Evolutionary conservation across 1,284 basidiomycete species (phyloP), one percentile per base, ranked within the genome.

Genomic region (Ceraceosorus guamensis): DNA sequence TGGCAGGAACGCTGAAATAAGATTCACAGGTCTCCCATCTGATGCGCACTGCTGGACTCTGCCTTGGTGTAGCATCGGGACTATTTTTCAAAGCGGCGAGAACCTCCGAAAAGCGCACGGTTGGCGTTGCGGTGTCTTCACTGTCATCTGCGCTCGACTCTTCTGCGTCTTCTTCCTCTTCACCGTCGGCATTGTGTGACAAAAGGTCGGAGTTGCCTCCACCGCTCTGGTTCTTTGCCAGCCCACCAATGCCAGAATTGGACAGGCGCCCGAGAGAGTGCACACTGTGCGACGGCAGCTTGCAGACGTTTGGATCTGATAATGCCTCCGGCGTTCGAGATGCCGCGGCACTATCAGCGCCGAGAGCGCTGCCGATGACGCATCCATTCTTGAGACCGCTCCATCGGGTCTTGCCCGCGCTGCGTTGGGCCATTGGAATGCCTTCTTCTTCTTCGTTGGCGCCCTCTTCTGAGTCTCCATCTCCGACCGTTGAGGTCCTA

Each of bases 21-120:
- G 41, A 44, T 18, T 33, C 49, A 7, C 58, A 50, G 48, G 58
- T 62, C 8, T 63, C 44, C 31, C 53, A 65, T 10, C 56, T 34
- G 14, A 6, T 57, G 50, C 24, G 53, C 31, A 70, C 49, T n/a
- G 62, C 64, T 1, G 67, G 67, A 53, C 67, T 70, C 6, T 65
- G 66, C 63, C 61, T 66, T 8, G 67, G 67, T 2, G 67, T 70
- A 11, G 66, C 67, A 46, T 70, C 61, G 43, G 67, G 67, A 37
- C 62, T 64, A 14, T 56, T 53, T 51, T 56, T 44, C 55, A 57
- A 43, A 35, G 43, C n/a, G 56, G 52, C 33, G 59, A 61, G 7
- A 58, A 58, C 7, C 32, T 41, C 46, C 52, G 16, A n/a, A 48
- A 47, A 24, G 56, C 51, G 39, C 11, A 11, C 16, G 11, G 10